These are phyloP conservation scores for Sarcodon aspratus DNA, from an alignment of 768 basidiomycete genomes.

Conservation along the genomic window DNA sequence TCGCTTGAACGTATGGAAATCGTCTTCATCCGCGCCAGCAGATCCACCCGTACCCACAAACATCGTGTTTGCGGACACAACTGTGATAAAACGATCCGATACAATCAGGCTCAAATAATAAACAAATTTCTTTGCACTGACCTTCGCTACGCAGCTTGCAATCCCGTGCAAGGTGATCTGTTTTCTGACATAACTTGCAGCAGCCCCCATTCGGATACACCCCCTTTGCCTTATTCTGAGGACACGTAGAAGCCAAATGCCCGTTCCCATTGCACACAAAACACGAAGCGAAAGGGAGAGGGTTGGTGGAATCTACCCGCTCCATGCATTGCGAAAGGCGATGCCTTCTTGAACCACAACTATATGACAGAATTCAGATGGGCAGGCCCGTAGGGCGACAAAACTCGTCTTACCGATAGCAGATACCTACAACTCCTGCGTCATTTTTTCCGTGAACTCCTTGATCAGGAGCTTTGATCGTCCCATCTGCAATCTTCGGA, in stretches of 20 bases:
- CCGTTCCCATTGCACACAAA: conserved; percentile 82
- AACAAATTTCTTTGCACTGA: conserved; percentile 17
- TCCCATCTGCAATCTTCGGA: conserved; percentile 29
- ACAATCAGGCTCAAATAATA: background rate
- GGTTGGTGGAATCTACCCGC: conserved; percentile 45
- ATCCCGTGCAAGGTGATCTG: conserved; percentile 76
- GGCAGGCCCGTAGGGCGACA: background rate
- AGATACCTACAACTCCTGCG: conserved; percentile 39
- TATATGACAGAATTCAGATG: conserved; percentile 14
- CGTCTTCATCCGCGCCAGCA: conserved; percentile 88
- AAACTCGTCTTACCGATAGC: conserved; percentile 16
- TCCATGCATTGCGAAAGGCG: conserved; percentile 71
- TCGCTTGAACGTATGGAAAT: conserved; percentile 77
- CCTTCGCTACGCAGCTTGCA: conserved; percentile 60
- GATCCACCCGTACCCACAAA: conserved; percentile 36
- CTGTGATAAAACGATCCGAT: conserved; percentile 13
- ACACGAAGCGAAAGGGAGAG: conserved; percentile 83
- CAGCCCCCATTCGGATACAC: conserved; percentile 86
- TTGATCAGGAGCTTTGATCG: conserved; percentile 8
- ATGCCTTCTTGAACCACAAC: conserved; percentile 77
- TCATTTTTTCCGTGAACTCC: conserved; percentile 10
- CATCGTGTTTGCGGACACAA: conserved; percentile 26
- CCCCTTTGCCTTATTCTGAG: conserved; percentile 67
- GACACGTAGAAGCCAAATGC: conserved; percentile 78
- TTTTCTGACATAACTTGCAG: conserved; percentile 84